These are phyloP conservation scores for Phytophthora fragariae DNA, from an alignment of 352 stramenopile species.

Conservation along the genomic window DNA sequence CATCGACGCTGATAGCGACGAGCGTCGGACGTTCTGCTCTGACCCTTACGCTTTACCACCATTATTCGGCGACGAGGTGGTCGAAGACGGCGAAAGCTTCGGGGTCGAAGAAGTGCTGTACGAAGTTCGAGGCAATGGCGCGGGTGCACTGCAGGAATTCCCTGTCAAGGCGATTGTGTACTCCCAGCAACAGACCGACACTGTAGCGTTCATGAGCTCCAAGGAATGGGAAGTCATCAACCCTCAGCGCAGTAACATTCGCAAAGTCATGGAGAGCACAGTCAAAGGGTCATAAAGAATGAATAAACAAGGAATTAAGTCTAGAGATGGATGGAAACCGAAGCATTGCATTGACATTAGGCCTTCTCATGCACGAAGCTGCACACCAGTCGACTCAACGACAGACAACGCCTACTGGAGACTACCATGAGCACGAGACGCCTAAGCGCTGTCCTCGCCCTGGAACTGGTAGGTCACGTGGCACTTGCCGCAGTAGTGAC, in stretches of 20 bases:
- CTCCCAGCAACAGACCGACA: conserved; percentile 53
- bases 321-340: conserved; percentile 46
- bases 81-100: conserved; percentile 48
- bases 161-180: conserved; percentile 72
- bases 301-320: conserved; percentile 3
- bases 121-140: conserved; percentile 25
- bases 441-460: conserved; percentile 73
- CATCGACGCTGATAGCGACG: conserved; percentile 18
- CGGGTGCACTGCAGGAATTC: conserved; percentile 45
- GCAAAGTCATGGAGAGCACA: conserved; percentile 55
- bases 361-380: neutral
- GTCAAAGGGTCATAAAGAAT: conserved; percentile 19
- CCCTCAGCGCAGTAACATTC: conserved; percentile 57
- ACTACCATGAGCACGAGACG: conserved; percentile 28
- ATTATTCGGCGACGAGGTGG: conserved; percentile 67
- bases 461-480: conserved; percentile 97
- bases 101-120: conserved; percentile 21
- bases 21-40: conserved; percentile 44
- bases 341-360: conserved; percentile 50
- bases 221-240: conserved; percentile 82
- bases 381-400: conserved; percentile 12
- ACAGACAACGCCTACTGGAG: conserved; percentile 28
- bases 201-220: conserved; percentile 59
- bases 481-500: conserved; percentile 99
- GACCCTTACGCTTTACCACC: conserved; percentile 75